Evolutionary conservation across 345 rosid genomes (phyloP), one percentile per base, ranked within the genome.

Genomic region (Corchorus olitorius): DNA sequence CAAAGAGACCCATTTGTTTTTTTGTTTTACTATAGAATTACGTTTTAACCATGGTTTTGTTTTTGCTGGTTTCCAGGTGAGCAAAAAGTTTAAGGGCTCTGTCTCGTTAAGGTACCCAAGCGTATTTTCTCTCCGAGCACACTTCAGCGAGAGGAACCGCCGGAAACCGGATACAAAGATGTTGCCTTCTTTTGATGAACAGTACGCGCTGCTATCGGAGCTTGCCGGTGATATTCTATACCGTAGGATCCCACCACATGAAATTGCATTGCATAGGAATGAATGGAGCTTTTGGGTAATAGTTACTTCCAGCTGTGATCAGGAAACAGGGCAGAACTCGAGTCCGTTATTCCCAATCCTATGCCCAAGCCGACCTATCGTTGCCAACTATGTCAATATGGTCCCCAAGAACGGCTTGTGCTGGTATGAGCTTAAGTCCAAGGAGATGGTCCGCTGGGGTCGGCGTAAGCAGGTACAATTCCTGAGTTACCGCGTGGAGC

Each of bases 21-120:
- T 61, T 55, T 17, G 12, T 8, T 52, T 50, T 16, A 4, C 48
- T 8, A 12, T 3, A 41, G 15, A 9, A 2, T 8, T 63, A 13
- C 49, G 19, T 10, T 11, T 11, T 20, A 17, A 22, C 20, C 17
- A 27, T 59, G 16, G 48, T 35, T 22, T 8, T 17, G 8, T 34
- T 15, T 16, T 54, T 71, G 35, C 20, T 46, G 39, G 61, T 64
- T 64, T 13, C 20, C 6, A 96, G 99, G 99, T 96, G 79, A 84
- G 78, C 50, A 91, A 91, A 80, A 91, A 89, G 87, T 85, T 86
- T 8, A 87, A 79, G 65, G 76, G 67, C 67, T 76, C 83, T 33
- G 88, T 96, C 17, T 83, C 89, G 7, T 82, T 93, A 82, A 90
- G 97, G 69, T 96, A 79, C 75, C 95, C 99, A 3, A 92, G 93